Percentiles rank a stretch among this genome's conserved stretches.
Evolutionary conservation across 257 asterid genomes (phyloP).

Genomic region (Petunia secreta): DNA sequence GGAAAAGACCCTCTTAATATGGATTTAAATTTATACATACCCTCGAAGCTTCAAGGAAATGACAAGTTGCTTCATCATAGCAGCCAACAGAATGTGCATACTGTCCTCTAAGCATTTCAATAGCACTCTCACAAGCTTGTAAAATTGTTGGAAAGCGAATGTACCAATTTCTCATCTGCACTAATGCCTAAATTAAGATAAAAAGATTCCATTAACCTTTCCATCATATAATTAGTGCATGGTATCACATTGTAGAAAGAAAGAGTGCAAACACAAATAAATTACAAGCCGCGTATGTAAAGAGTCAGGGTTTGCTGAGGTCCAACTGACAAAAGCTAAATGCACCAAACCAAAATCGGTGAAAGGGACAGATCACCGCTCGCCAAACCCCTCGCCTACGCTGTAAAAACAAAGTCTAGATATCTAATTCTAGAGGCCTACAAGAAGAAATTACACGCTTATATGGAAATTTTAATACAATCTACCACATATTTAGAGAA

Average conservation of each 20-base stretch:
- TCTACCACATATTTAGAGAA: not conserved
- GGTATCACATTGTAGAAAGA: constrained; percentile 16
- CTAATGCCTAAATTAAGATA: constrained; percentile 66
- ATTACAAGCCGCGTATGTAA: not conserved
- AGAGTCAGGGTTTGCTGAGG: not conserved
- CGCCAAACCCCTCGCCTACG: not conserved
- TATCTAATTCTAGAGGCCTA: not conserved
- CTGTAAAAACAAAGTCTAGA: not conserved
- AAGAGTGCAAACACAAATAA: constrained; percentile 11
- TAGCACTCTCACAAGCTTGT: constrained; percentile 84
- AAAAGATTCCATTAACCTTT: constrained; percentile 25
- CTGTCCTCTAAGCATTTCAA: constrained; percentile 96
- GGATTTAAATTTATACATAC: constrained; percentile 37
- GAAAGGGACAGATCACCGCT: constrained; percentile 4
- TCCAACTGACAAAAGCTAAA: not conserved
- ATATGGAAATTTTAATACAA: not conserved
- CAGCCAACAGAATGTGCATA: constrained; percentile 92
- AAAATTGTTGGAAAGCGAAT: constrained; percentile 89
- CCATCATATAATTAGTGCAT: not conserved
- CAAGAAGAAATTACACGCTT: not conserved
- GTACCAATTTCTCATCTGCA: constrained; percentile 90
- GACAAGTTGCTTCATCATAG: constrained; percentile 82
- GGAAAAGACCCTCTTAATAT: not conserved
- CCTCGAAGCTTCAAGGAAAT: constrained; percentile 90
- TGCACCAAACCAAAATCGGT: not conserved